Conservation (phyloP, 2,329 filamentous ascomycete genomes). For the Clarireedia monteithiana region DNA sequence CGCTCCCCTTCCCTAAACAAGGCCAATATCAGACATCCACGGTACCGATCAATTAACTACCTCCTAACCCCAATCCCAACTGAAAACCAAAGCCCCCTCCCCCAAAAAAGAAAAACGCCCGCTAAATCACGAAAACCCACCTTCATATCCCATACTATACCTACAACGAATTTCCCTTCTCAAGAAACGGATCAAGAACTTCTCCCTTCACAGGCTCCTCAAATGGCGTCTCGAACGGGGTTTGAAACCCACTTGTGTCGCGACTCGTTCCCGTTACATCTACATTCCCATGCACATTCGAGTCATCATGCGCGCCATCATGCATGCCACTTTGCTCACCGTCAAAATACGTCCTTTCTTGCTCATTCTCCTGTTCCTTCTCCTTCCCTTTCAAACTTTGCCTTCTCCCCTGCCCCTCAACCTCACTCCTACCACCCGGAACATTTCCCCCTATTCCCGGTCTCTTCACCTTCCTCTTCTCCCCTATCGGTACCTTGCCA, state of each 20-base stretch:
- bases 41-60: too few relatives aligned
- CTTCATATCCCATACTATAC: too few relatives aligned
- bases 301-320: neutral
- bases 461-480: slow-evolving; percentile 9
- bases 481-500: neutral
- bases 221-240: neutral
- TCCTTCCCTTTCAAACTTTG: neutral
- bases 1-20: too few relatives aligned
- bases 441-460: neutral
- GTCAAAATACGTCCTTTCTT: slow-evolving; percentile 1
- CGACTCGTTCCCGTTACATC: neutral
- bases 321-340: neutral
- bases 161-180: slow-evolving; percentile 5
- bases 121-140: neutral
- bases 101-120: neutral
- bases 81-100: too few relatives aligned
- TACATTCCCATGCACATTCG: neutral
- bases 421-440: slow-evolving; percentile 15
- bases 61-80: too few relatives aligned
- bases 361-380: slow-evolving; percentile 3
- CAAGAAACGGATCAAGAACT: neutral
- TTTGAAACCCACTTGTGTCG: slow-evolving; percentile 1
- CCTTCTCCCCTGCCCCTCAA: slow-evolving; percentile 8
- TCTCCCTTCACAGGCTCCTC: slow-evolving; percentile 1
- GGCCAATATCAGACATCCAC: too few relatives aligned